phyloP scores from a whole-genome alignment of 2,329 filamentous ascomycete species.

The Colletotrichum chrysophilum region DNA sequence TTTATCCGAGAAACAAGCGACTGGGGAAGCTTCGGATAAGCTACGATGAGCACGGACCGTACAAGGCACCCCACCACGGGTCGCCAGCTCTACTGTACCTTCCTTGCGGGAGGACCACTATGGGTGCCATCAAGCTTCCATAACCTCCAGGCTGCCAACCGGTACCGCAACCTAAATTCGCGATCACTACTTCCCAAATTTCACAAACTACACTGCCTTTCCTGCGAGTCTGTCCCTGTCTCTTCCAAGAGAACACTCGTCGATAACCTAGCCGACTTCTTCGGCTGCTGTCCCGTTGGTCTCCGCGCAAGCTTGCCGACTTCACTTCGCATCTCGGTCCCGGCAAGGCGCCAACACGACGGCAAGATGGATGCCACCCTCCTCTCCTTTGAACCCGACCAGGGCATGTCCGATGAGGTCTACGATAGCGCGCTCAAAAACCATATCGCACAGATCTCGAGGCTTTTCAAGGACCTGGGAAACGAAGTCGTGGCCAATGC shows the following conservation, averaged over 20 bases:
- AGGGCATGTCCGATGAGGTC: conserved; percentile 31
- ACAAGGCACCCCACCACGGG: background rate
- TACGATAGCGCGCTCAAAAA: conserved; percentile 45
- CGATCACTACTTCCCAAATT: background rate
- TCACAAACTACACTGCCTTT: background rate
- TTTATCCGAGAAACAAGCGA: conserved; percentile 8
- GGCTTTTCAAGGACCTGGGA: conserved; percentile 38
- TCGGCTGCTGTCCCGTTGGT: background rate
- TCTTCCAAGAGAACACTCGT: background rate
- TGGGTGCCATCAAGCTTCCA: background rate
- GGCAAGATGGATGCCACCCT: conserved; percentile 41
- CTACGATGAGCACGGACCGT: conserved; percentile 1
- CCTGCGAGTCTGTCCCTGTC: background rate
- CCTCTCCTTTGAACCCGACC: conserved; percentile 44
- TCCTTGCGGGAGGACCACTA: background rate
- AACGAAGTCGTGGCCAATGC: conserved; percentile 38
- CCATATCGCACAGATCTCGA: conserved; percentile 43
- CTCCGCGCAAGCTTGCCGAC: conserved; percentile 1
- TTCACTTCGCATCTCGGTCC: background rate
- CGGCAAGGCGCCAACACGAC: background rate
- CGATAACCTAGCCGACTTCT: background rate
- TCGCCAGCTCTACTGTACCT: background rate
- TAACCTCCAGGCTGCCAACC: background rate
- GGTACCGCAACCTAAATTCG: background rate
- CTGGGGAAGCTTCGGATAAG: background rate